A percentile compares a stretch with the other conserved stretches of the same genome.
phyloP scores from a whole-genome alignment of 768 basidiomycete species.

The Rhizopogon vulgaris region DNA sequence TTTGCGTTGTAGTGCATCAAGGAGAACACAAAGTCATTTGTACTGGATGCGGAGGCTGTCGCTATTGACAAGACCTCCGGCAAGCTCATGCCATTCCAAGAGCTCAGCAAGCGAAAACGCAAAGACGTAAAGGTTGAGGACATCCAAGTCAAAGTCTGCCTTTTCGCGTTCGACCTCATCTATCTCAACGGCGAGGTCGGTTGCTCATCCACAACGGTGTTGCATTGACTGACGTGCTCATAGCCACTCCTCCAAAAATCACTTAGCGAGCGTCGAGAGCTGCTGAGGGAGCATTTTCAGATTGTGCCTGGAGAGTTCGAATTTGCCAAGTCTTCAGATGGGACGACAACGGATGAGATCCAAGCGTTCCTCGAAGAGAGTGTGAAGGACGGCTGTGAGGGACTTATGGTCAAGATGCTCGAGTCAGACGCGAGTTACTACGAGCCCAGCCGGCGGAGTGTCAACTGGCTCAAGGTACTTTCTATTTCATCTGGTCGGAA shows the following conservation, averaged over 20 bases:
- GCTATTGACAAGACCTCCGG: slow-evolving; percentile 83
- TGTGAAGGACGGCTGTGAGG: slow-evolving; percentile 98
- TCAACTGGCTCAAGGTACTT: slow-evolving; percentile 95
- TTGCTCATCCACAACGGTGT: not conserved
- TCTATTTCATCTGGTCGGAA: not conserved
- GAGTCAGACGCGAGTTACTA: slow-evolving; percentile 89
- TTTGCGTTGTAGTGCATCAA: slow-evolving; percentile 66
- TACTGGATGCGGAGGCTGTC: slow-evolving; percentile 94
- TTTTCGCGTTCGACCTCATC: slow-evolving; percentile 95
- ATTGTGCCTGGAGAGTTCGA: slow-evolving; percentile 84
- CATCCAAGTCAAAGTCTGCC: slow-evolving; percentile 92
- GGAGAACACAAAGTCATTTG: slow-evolving; percentile 79
- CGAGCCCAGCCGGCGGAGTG: slow-evolving; percentile 90
- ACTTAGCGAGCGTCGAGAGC: slow-evolving; percentile 66
- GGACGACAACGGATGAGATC: slow-evolving; percentile 88
- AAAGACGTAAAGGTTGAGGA: slow-evolving; percentile 98
- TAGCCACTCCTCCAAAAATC: slow-evolving; percentile 81
- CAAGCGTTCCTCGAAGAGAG: slow-evolving; percentile 92
- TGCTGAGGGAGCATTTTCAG: slow-evolving; percentile 76
- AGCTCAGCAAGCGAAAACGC: slow-evolving; percentile 87
- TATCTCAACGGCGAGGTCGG: slow-evolving; percentile 92
- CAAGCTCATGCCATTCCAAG: slow-evolving; percentile 96
- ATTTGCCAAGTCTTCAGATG: slow-evolving; percentile 89
- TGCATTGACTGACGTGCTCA: not conserved
- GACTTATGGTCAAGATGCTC: slow-evolving; percentile 99